Evolutionary conservation across 805 yeast genomes (phyloP).

Genomic region (Teunomyces gatunensis): DNA sequence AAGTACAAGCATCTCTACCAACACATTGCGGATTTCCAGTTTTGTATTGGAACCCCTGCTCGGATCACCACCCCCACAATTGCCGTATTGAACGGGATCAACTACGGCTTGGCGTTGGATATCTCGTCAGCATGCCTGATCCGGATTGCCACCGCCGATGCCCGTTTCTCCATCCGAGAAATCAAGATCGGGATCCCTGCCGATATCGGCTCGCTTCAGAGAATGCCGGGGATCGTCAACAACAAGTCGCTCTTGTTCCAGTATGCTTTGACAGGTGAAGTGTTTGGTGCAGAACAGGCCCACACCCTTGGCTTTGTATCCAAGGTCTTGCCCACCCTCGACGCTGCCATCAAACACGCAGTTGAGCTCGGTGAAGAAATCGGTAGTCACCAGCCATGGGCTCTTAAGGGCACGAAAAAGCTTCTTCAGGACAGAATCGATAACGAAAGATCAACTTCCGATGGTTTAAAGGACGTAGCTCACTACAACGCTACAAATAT

Average conservation of each 20-base stretch:
- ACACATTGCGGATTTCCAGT: slow-evolving; percentile 57
- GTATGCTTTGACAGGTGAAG: slow-evolving; percentile 59
- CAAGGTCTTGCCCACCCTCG: slow-evolving; percentile 42
- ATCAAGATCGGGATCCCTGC: slow-evolving; percentile 73
- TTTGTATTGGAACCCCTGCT: slow-evolving; percentile 48
- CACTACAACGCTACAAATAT: slow-evolving; percentile 45
- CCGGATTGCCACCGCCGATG: slow-evolving; percentile 53
- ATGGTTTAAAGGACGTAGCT: slow-evolving; percentile 54
- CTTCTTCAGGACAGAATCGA: slow-evolving; percentile 42
- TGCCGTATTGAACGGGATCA: slow-evolving; percentile 61
- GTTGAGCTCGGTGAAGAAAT: slow-evolving; percentile 48
- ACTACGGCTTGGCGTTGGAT: slow-evolving; percentile 68
- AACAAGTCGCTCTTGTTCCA: slow-evolving; percentile 60
- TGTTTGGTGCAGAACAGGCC: slow-evolving; percentile 57
- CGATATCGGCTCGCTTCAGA: slow-evolving; percentile 74
- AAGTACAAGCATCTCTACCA: slow-evolving; percentile 24
- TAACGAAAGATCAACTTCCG: slow-evolving; percentile 33
- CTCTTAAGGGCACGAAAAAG: slow-evolving; percentile 62
- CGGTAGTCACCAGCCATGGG: slow-evolving; percentile 50
- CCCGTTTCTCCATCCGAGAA: slow-evolving; percentile 60
- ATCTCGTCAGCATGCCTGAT: slow-evolving; percentile 58
- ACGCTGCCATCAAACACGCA: slow-evolving; percentile 51
- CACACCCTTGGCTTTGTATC: slow-evolving; percentile 53
- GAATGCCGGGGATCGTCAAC: slow-evolving; percentile 53
- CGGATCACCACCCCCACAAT: slow-evolving; percentile 60